These are phyloP conservation scores for Xanthoconium separans DNA, from an alignment of 1,284 basidiomycete genomes.

Conservation along the genomic window DNA sequence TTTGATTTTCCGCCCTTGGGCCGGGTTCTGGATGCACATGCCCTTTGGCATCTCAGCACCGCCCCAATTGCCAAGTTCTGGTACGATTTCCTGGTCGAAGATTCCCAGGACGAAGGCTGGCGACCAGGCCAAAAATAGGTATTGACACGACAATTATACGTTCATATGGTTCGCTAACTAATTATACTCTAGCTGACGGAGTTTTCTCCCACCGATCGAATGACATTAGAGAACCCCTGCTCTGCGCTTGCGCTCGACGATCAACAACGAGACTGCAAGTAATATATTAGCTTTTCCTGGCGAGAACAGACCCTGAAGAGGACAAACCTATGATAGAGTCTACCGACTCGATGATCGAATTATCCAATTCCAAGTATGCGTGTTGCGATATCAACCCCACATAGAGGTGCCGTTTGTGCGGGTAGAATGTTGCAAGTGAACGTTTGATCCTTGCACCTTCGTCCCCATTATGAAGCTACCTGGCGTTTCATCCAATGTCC, in stretches of 20 bases:
- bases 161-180: constrained; percentile 8
- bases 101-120: constrained; percentile 63
- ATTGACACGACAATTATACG: background rate
- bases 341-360: constrained; percentile 34
- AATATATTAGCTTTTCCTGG: constrained; percentile 3
- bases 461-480: constrained; percentile 16
- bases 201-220: background rate
- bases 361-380: constrained; percentile 40
- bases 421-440: constrained; percentile 37
- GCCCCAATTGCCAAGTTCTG: constrained; percentile 78
- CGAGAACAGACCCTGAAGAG: background rate
- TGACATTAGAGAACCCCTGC: background rate
- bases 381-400: constrained; percentile 38
- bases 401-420: constrained; percentile 36
- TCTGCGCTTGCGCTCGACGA: constrained; percentile 20
- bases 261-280: constrained; percentile 23
- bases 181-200: constrained; percentile 18
- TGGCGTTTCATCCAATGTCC: background rate
- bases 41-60: constrained; percentile 92
- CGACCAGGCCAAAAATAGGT: constrained; percentile 29
- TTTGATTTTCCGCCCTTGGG: constrained; percentile 88
- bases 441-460: constrained; percentile 12
- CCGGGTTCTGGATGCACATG: constrained; percentile 87
- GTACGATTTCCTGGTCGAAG: constrained; percentile 79
- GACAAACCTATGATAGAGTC: constrained; percentile 39